phyloP scores from a whole-genome alignment of 768 basidiomycete species.

The Pulveroboletus sp. region DNA sequence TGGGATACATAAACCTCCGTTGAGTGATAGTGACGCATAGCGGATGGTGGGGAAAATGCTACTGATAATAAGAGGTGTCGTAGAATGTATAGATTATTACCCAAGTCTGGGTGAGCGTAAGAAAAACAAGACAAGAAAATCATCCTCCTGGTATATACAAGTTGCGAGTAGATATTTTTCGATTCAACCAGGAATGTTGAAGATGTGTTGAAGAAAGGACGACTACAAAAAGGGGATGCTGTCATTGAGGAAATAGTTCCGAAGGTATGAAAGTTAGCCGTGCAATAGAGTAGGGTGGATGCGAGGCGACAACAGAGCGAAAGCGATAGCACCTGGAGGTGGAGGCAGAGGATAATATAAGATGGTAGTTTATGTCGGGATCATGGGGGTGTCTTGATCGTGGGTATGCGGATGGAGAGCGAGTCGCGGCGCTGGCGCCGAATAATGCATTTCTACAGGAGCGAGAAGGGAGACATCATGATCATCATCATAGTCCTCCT shows the following conservation, averaged over 20 bases:
- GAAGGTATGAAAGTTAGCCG: slow-evolving; percentile 16
- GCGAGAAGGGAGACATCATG: slow-evolving; percentile 14
- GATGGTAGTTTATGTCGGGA: slow-evolving; percentile 15
- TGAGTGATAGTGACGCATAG: slow-evolving; percentile 29
- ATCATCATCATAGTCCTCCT: slow-evolving; percentile 26
- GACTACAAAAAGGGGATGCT: slow-evolving; percentile 26
- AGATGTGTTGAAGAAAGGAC: neutral
- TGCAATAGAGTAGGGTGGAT: slow-evolving; percentile 23
- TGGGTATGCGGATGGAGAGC: slow-evolving; percentile 7
- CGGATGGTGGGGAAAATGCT: slow-evolving; percentile 8
- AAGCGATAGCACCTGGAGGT: slow-evolving; percentile 13
- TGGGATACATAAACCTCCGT: slow-evolving; percentile 52
- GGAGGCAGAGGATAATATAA: slow-evolving; percentile 4
- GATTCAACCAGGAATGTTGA: slow-evolving; percentile 6
- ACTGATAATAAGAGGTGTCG: slow-evolving; percentile 22
- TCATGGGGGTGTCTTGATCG: slow-evolving; percentile 12
- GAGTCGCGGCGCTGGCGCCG: slow-evolving; percentile 11
- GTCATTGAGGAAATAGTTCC: slow-evolving; percentile 18
- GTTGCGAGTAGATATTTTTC: slow-evolving; percentile 19
- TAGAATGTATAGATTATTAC: slow-evolving; percentile 30
- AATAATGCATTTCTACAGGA: slow-evolving; percentile 11
- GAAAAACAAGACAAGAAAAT: slow-evolving; percentile 1
- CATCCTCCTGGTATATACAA: slow-evolving; percentile 24
- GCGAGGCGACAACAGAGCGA: slow-evolving; percentile 18
- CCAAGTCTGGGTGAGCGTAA: slow-evolving; percentile 20